phyloP scores from a whole-genome alignment of 23 red algal genomes.

The Gracilaria gracilis region DNA sequence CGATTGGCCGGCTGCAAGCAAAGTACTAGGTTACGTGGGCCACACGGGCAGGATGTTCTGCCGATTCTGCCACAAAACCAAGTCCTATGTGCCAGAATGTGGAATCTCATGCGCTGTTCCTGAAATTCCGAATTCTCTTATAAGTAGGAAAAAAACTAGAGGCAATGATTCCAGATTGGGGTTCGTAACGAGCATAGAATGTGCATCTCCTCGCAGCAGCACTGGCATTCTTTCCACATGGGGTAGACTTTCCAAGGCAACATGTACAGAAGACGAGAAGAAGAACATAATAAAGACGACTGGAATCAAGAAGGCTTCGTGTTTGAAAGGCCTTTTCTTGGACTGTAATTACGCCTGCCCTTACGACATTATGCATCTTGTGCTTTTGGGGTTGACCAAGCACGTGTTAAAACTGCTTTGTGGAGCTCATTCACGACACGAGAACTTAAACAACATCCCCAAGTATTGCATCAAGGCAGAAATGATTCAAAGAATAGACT shows the following conservation, averaged over 20 bases:
- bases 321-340: not conserved
- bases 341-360: constrained; percentile 17
- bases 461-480: not conserved
- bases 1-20: not conserved
- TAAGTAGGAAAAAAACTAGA: no score
- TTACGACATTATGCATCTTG: constrained; percentile 6
- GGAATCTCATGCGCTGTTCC: not conserved
- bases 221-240: not conserved
- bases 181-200: no score
- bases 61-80: not conserved
- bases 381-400: not conserved
- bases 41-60: not conserved
- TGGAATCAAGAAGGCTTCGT: not conserved
- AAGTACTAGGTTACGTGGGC: constrained; percentile 14
- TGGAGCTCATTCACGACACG: not conserved
- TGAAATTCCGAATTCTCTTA: not conserved
- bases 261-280: no score
- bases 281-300: not conserved
- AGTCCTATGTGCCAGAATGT: not conserved
- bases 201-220: no score
- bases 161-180: no score
- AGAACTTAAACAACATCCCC: not conserved
- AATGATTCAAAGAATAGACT: no score
- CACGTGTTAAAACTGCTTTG: not conserved
- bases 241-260: not conserved